phyloP scores from a whole-genome alignment of 2,329 filamentous ascomycete species.

The Pyricularia pennisetigena region DNA sequence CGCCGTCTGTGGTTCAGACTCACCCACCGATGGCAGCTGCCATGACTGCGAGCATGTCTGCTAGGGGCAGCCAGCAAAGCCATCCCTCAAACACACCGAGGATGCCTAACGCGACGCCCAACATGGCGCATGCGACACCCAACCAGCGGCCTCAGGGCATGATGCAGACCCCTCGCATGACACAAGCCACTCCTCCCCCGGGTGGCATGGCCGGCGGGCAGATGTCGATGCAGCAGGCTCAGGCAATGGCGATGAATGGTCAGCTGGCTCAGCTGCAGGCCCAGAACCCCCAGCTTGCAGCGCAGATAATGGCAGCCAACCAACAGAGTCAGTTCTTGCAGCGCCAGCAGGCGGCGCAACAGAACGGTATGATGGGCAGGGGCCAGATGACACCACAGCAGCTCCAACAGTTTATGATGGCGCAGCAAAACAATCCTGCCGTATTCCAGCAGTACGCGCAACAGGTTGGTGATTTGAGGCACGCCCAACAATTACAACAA shows the following conservation, averaged over 20 bases:
- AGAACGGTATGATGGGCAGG: constrained; percentile 23
- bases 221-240: constrained; percentile 31
- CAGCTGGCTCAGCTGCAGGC: constrained; percentile 24
- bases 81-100: constrained; percentile 54
- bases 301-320: constrained; percentile 37
- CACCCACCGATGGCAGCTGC: constrained; percentile 46
- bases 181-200: constrained; percentile 51
- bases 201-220: constrained; percentile 44
- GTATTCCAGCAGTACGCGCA: constrained; percentile 31
- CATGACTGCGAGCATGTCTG: constrained; percentile 53
- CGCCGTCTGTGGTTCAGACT: constrained; percentile 55
- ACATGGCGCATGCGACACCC: constrained; percentile 49
- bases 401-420: constrained; percentile 28
- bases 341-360: constrained; percentile 21
- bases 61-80: constrained; percentile 56
- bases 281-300: constrained; percentile 24
- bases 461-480: constrained; percentile 30
- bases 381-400: constrained; percentile 20
- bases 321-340: constrained; percentile 23
- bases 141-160: constrained; percentile 37
- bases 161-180: constrained; percentile 27
- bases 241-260: constrained; percentile 46
- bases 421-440: constrained; percentile 8
- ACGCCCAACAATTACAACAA: constrained; percentile 15
- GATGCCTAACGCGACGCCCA: constrained; percentile 51